A percentile compares a stretch with the other conserved stretches of the same genome.
These are phyloP conservation scores for Hirschfeldia incana DNA, from an alignment of 345 rosid genomes.

Conservation along the genomic window DNA sequence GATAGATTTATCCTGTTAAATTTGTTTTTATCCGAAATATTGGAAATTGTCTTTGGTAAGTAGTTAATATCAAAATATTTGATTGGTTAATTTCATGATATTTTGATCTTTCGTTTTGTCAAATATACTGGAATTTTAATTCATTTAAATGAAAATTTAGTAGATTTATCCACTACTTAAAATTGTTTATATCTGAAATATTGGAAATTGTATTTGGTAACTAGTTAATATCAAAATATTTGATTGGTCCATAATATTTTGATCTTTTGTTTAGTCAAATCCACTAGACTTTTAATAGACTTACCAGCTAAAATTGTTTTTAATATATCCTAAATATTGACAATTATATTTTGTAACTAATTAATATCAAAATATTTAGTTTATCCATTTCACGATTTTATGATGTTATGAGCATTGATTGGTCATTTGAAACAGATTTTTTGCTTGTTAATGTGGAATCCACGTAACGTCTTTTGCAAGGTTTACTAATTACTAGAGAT, in stretches of 20 bases:
- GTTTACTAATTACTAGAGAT: too few relatives aligned
- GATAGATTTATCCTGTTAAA: too few relatives aligned
- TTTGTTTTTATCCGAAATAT: too few relatives aligned
- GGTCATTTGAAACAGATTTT: too few relatives aligned
- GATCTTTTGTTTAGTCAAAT: not conserved
- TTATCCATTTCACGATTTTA: too few relatives aligned
- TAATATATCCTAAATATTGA: not conserved
- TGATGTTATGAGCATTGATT: too few relatives aligned
- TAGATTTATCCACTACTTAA: not conserved
- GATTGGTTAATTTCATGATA: not conserved
- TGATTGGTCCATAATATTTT: not conserved
- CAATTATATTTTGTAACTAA: constrained; percentile 1
- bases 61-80: constrained; percentile 6
- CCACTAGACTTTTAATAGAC: too few relatives aligned
- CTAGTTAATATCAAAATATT: not conserved
- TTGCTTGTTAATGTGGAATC: too few relatives aligned
- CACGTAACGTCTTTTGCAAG: too few relatives aligned
- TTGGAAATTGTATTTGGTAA: constrained; percentile 5
- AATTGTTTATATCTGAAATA: not conserved
- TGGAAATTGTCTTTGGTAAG: too few relatives aligned
- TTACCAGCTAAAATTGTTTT: constrained; percentile 2
- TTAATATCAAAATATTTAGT: too few relatives aligned
- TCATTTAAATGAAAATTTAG: not conserved
- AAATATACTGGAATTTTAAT: not conserved
- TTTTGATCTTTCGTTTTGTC: not conserved